Base-by-base conservation (phyloP, 2,329 filamentous ascomycete species). In the Diaporthe helianthi region DNA sequence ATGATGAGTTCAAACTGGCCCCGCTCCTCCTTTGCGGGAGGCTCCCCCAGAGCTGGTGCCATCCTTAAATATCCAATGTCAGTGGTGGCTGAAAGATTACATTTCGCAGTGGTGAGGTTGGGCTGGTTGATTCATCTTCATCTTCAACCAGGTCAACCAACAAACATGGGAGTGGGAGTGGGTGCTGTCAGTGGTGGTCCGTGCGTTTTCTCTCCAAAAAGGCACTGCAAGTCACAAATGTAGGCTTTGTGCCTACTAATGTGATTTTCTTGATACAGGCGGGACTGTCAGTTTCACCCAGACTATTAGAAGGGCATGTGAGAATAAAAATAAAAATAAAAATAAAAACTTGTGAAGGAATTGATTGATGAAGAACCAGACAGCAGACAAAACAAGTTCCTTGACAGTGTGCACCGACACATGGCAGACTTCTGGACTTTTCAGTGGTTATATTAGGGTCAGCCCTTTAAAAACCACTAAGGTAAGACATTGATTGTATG, bases 1-100 rank as follows among this genome's bases (percentile, higher is more conserved):
- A 93, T 87, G 74, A 92, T 88, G 71, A 86, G 80, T 70, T 88
- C 85, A 73, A 89, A 87, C 55, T 79, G 79, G 31, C 82, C 78
- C 75, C 80, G 82, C 72, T 86, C 84, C 71, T 85, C 83, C 67
- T 73, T 65, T 31, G 68, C 49, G 22, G 78, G 77, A 66, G 77
- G 77, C 33, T 78, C 76, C 53, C 63, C 73, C 47, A 74, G 72
- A 13, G 74, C 73, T 49, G 74, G 72, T n/a, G 75, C 70, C 73
- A 76, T 77, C 41, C 52, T 72, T 53, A 7, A 15, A 31, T 29
- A 19, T 44, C 33, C 24, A 26, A 19, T 26, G 46, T 24, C 52
- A 53, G 41, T n/a, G n/a, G 36, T 58, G 19, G 52, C n/a, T 49
- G 26, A n/a, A 15, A 41, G 12, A 65, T 41, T 24, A 53, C 33